Evolutionary conservation across 208 protist genomes (phyloP).

Genomic region (Leptomonas pyrrhocoris): DNA sequence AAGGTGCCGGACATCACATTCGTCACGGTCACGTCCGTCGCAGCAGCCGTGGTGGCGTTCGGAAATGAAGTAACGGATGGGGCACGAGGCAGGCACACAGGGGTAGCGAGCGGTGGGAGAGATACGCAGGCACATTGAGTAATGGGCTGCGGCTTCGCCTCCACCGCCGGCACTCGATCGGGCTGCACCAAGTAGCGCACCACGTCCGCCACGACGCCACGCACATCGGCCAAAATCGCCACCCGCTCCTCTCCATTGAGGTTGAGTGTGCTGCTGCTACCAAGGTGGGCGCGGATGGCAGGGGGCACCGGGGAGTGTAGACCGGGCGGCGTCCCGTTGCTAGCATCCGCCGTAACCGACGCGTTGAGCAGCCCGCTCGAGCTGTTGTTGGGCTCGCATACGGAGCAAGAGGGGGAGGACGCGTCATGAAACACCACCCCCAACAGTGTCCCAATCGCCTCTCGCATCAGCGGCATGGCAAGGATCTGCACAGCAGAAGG

Average conservation of each 20-base stretch:
- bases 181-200: conserved; percentile 14
- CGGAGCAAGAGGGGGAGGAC: conserved; percentile 38
- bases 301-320: conserved; percentile 7
- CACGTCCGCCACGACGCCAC: conserved; percentile 11
- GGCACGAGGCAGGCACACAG: conserved; percentile 3
- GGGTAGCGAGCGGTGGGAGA: conserved; percentile 6
- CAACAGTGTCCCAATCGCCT: conserved; percentile 51
- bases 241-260: conserved; percentile 16
- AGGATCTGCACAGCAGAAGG: conserved; percentile 47
- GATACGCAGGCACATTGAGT: neutral
- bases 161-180: neutral
- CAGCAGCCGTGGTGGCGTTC: neutral
- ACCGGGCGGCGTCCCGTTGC: neutral
- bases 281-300: neutral
- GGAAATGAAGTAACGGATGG: conserved; percentile 2
- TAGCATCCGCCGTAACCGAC: conserved; percentile 42
- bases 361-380: conserved; percentile 49
- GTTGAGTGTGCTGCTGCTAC: neutral
- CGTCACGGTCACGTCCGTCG: neutral
- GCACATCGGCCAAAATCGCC: conserved; percentile 17
- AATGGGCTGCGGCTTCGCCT: neutral
- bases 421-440: conserved; percentile 61
- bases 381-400: conserved; percentile 39
- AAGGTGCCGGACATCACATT: conserved; percentile 9
- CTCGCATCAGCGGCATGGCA: conserved; percentile 55